phyloP scores from a whole-genome alignment of 2,329 filamentous ascomycete genomes.

The Neofusicoccum kwambonambiense region DNA sequence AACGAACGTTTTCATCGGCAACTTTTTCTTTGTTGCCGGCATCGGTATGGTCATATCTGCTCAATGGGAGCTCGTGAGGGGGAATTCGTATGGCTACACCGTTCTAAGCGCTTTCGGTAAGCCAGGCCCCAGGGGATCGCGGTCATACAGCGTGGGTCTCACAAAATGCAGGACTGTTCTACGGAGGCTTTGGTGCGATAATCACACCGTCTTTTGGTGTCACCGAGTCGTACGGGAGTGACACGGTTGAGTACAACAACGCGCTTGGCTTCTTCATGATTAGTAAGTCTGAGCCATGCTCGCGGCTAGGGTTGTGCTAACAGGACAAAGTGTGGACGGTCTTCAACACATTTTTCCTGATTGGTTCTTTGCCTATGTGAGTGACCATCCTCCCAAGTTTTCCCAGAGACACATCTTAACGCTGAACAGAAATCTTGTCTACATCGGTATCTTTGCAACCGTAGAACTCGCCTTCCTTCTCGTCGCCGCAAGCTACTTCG shows the following conservation, averaged over 20 bases:
- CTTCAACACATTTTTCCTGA: constrained; percentile 47
- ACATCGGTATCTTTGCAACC: constrained; percentile 49
- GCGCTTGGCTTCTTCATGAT: constrained; percentile 52
- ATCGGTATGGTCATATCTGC: constrained; percentile 56
- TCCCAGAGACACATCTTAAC: not conserved
- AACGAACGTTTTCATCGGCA: constrained; percentile 54
- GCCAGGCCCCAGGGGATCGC: not conserved
- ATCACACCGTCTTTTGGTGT: constrained; percentile 50
- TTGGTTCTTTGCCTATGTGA: constrained; percentile 43
- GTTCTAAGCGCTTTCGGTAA: constrained; percentile 55
- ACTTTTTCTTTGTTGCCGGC: constrained; percentile 54
- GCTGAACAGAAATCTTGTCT: constrained; percentile 42
- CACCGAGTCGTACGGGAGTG: constrained; percentile 41
- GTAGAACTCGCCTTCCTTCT: constrained; percentile 47
- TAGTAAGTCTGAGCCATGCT: constrained; percentile 28
- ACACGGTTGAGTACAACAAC: constrained; percentile 47
- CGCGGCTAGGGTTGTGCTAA: not conserved
- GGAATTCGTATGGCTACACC: constrained; percentile 55
- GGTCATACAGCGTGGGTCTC: not conserved
- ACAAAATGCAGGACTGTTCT: constrained; percentile 44
- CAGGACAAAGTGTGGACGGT: constrained; percentile 45
- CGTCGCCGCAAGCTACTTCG: constrained; percentile 47
- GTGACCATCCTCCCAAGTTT: not conserved
- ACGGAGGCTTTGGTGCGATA: constrained; percentile 50
- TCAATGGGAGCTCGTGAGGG: constrained; percentile 55